Percentiles rank a stretch among this genome's conserved stretches.
Conservation (phyloP, 2,329 filamentous ascomycete species). For the Penicillium expansum region DNA sequence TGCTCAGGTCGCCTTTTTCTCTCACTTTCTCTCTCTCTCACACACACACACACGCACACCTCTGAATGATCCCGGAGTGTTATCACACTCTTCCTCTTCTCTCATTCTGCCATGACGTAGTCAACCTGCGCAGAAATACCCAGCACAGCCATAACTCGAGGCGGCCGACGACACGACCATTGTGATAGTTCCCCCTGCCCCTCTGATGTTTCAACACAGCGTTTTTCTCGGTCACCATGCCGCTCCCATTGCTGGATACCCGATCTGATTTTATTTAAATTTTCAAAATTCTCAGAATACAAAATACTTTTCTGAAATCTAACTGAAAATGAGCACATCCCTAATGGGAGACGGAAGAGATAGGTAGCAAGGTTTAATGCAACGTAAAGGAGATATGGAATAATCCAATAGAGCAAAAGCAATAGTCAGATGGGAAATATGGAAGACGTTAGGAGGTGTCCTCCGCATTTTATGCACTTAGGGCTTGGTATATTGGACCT, state of each 20-base stretch:
- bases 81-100: not conserved
- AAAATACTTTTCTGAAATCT: not conserved
- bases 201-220: slow-evolving; percentile 29
- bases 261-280: slow-evolving; percentile 27
- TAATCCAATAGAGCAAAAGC: not conserved
- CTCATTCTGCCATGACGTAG: slow-evolving; percentile 19
- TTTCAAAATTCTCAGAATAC: slow-evolving; percentile 2
- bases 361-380: not conserved
- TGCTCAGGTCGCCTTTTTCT: not conserved
- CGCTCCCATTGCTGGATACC: slow-evolving; percentile 33
- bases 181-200: slow-evolving; percentile 5
- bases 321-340: not conserved
- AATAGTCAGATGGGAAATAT: not conserved
- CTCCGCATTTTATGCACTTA: not conserved
- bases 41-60: too few species aligned
- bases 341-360: not conserved
- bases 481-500: too few species aligned
- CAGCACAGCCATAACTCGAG: slow-evolving; percentile 9
- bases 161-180: slow-evolving; percentile 7
- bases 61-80: not conserved
- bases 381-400: not conserved
- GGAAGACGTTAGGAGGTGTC: not conserved
- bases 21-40: not conserved
- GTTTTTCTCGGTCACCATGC: slow-evolving; percentile 19
- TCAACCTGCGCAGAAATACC: slow-evolving; percentile 24